Evolutionary conservation across 192 early-diverging fungal species (phyloP).

Genomic region (Rhizophagus prolifer): DNA sequence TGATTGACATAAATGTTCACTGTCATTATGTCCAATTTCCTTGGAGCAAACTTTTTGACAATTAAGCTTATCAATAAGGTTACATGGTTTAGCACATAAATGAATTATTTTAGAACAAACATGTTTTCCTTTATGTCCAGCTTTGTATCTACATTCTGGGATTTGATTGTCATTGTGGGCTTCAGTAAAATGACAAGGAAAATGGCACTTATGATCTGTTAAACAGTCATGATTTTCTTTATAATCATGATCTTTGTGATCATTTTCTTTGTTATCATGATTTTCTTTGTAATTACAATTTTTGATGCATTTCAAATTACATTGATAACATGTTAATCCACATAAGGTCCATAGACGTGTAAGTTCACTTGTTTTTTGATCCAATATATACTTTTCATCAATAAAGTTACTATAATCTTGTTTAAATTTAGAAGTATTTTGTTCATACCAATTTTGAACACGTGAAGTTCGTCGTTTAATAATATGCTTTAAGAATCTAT

Average conservation of each 20-base stretch:
- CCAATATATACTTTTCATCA: not conserved
- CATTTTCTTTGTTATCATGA: too few species aligned
- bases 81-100: conserved; percentile 9
- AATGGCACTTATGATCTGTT: conserved; percentile 29
- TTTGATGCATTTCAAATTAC: conserved; percentile 24
- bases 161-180: not conserved
- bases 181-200: conserved; percentile 13
- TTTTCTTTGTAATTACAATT: conserved; percentile 6
- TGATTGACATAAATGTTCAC: conserved; percentile 24
- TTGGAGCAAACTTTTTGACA: conserved; percentile 28
- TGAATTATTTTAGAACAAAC: conserved; percentile 16
- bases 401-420: conserved; percentile 10
- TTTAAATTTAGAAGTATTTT: conserved; percentile 11
- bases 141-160: conserved; percentile 17
- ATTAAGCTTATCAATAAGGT: not conserved
- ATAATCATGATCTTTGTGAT: too few species aligned
- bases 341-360: conserved; percentile 12
- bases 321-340: conserved; percentile 5
- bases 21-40: conserved; percentile 27
- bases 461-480: conserved; percentile 18
- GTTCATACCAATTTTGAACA: conserved; percentile 23
- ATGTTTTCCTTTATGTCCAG: conserved; percentile 24
- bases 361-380: conserved; percentile 18
- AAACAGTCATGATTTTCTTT: conserved; percentile 34
- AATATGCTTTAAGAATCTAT: conserved; percentile 20